These are phyloP conservation scores for Ulmus americana DNA, from an alignment of 331 rosid genomes.

Conservation along the genomic window DNA sequence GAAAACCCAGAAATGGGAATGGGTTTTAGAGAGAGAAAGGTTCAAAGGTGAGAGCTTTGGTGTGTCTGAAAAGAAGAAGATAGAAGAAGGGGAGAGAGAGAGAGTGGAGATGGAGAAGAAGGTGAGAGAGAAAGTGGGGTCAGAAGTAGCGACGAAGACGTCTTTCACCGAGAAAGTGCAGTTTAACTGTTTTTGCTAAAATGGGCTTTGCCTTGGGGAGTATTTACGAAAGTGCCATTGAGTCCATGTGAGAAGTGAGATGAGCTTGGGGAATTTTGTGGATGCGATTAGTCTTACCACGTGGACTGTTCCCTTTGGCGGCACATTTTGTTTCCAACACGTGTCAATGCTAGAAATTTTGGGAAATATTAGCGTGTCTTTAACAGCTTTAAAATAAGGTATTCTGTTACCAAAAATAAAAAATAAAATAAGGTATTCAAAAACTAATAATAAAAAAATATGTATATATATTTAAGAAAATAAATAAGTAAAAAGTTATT, in stretches of 20 bases:
- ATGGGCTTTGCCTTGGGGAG: background rate
- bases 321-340: background rate
- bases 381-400: background rate
- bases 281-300: background rate
- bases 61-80: background rate
- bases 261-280: conserved; percentile 1
- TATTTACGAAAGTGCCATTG: background rate
- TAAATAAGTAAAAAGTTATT: too few species aligned
- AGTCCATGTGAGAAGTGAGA: background rate
- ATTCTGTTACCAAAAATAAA: background rate
- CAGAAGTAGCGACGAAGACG: conserved; percentile 4
- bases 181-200: conserved; percentile 3
- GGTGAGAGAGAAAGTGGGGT: background rate
- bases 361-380: too few species aligned
- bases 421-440: background rate
- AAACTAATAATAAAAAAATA: background rate
- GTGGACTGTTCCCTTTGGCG: background rate
- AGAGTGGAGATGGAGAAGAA: background rate
- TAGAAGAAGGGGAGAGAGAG: conserved; percentile 6
- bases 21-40: too few species aligned
- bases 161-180: conserved; percentile 5
- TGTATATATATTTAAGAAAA: background rate
- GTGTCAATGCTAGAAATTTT: background rate
- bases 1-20: too few species aligned
- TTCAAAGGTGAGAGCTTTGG: background rate